Evolutionary conservation across 257 asterid species (phyloP).

Genomic region (Petrea volubilis): DNA sequence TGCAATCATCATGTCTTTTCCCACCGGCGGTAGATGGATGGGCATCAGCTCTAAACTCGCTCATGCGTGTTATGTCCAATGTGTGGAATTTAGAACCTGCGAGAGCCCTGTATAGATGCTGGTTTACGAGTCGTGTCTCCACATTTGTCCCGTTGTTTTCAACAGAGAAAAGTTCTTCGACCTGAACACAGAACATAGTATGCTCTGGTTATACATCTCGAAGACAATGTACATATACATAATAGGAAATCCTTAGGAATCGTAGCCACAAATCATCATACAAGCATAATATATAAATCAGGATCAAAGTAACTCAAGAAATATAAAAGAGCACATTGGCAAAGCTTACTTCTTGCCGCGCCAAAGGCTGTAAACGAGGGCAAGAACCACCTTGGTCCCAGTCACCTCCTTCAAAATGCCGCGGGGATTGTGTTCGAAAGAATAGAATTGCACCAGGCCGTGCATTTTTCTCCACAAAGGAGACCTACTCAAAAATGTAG

Average conservation of each 20-base stretch:
- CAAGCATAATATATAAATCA: not conserved
- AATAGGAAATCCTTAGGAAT: not conserved
- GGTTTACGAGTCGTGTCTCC: slow-evolving; percentile 84
- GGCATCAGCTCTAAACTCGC: slow-evolving; percentile 88
- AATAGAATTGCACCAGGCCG: slow-evolving; percentile 49
- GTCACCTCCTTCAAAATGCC: slow-evolving; percentile 97
- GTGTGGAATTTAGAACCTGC: slow-evolving; percentile 55
- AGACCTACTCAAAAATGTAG: slow-evolving; percentile 42
- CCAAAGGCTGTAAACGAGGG: slow-evolving; percentile 64
- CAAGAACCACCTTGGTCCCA: slow-evolving; percentile 98
- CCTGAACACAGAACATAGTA: slow-evolving; percentile 39
- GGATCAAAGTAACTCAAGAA: not conserved
- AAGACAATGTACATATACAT: not conserved
- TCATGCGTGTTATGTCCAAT: slow-evolving; percentile 69
- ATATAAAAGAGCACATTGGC: not conserved
- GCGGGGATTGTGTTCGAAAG: slow-evolving; percentile 88
- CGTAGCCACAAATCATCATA: not conserved
- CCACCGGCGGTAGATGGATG: slow-evolving; percentile 90
- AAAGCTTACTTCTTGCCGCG: slow-evolving; percentile 64
- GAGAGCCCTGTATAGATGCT: slow-evolving; percentile 61
- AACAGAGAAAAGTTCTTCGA: slow-evolving; percentile 68
- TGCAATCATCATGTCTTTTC: slow-evolving; percentile 85
- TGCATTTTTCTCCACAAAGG: slow-evolving; percentile 52
- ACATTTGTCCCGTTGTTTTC: slow-evolving; percentile 73
- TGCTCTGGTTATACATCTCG: not conserved